Base-by-base conservation (phyloP, 495 filamentous ascomycete species). In the Neurospora pannonica region DNA sequence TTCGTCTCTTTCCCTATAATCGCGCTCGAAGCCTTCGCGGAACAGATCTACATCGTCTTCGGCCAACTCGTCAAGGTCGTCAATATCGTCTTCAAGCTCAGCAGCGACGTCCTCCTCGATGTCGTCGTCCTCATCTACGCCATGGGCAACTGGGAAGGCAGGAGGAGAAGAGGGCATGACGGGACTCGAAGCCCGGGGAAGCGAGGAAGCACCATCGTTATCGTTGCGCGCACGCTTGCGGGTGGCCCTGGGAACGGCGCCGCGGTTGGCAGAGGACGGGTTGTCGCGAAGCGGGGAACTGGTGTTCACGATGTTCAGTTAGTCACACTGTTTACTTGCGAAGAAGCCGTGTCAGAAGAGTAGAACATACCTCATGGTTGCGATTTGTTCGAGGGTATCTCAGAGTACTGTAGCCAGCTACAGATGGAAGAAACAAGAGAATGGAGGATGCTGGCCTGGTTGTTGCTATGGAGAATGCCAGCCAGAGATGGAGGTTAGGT, bases 41-140 rank as follows among this genome's bases (percentile, higher is more conserved):
- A 98, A 98, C 36, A 99, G 88, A 83, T 99, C 95, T 77, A 98
- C 97, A 21, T 96, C 93, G 78, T 98, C 96, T 81, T 98, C 97
- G 13, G 95, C 97, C 89, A 94, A 89, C 82, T 99, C 97, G 76
- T 98, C 97, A 67, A 94, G 88, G 78, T 99, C 97, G 73, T 98
- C 95, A 76, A 98, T 90, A 78, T 97, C 94, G 69, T 87, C 90
- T 62, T 91, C 86, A 7, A 97, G 81, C 74, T 94, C 79, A 36
- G 54, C 54, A 9, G 28, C 54, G 67, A 71, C 76, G 3, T 79
- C 80, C 38, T 81, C 80, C 71, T 80, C 79, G 13, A 80, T 76
- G 15, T 90, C 88, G 72, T 94, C 91, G 42, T 95, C 91, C n/a
- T 94, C 91, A 76, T 95, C 87, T 34, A 75, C 84, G 71, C 87